Evolutionary conservation across 2,329 filamentous ascomycete species (phyloP).

Genomic region (Ophiocordyceps camponoti-rufipedis): DNA sequence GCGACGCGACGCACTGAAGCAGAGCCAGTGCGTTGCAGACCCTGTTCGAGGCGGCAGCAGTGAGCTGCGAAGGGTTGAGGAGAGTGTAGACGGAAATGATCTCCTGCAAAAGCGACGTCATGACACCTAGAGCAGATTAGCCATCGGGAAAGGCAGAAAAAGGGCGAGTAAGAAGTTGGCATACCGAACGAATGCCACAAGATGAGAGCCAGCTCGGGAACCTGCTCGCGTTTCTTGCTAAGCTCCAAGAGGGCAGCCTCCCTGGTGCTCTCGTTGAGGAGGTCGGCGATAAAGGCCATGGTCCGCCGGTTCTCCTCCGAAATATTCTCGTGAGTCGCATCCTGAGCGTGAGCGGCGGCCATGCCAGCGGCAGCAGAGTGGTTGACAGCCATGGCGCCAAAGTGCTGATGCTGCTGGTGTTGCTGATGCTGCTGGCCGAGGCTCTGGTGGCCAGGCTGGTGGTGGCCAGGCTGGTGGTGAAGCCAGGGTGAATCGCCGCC

Average conservation of each 20-base stretch:
- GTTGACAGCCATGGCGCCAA: slow-evolving; percentile 53
- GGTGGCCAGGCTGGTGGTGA: slow-evolving; percentile 44
- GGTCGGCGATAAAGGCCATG: slow-evolving; percentile 81
- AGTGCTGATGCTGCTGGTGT: slow-evolving; percentile 37
- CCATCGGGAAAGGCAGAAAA: neutral
- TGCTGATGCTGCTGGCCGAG: slow-evolving; percentile 28
- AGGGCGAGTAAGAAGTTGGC: slow-evolving; percentile 9
- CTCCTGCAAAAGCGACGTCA: slow-evolving; percentile 93
- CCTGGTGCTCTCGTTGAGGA: slow-evolving; percentile 71
- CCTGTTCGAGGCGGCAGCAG: slow-evolving; percentile 88
- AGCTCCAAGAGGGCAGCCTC: slow-evolving; percentile 87
- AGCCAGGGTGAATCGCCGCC: slow-evolving; percentile 47
- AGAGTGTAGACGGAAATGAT: slow-evolving; percentile 98
- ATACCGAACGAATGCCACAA: slow-evolving; percentile 97
- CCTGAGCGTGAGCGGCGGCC: slow-evolving; percentile 30
- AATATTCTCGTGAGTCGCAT: slow-evolving; percentile 45
- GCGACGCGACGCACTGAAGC: slow-evolving; percentile 90
- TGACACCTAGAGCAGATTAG: slow-evolving; percentile 48
- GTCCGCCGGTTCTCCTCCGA: slow-evolving; percentile 86
- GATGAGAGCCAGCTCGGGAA: slow-evolving; percentile 87
- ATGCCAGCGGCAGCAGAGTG: slow-evolving; percentile 32
- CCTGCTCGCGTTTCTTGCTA: slow-evolving; percentile 97
- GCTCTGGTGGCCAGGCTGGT: slow-evolving; percentile 39
- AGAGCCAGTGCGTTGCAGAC: slow-evolving; percentile 95
- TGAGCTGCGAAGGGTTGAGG: slow-evolving; percentile 90